Percentiles rank a stretch among this genome's conserved stretches.
These are phyloP conservation scores for Huntiella abstrusa DNA, from an alignment of 2,329 filamentous ascomycete genomes.

Conservation along the genomic window DNA sequence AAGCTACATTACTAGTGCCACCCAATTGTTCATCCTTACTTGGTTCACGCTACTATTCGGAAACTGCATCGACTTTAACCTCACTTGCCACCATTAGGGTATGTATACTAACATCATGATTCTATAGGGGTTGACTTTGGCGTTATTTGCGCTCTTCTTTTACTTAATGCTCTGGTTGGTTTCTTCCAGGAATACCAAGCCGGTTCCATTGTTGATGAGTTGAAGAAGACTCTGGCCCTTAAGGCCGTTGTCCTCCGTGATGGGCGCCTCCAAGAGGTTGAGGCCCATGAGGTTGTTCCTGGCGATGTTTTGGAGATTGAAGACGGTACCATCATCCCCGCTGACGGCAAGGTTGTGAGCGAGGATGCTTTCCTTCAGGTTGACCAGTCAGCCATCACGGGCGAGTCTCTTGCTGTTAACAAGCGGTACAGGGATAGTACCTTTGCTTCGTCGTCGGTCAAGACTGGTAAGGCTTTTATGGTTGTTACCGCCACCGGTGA, in stretches of 20 bases:
- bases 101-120: conserved; percentile 1
- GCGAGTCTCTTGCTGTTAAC: conserved; percentile 79
- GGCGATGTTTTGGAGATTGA: conserved; percentile 81
- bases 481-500: conserved; percentile 73
- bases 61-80: no score
- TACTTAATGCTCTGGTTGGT: conserved; percentile 72
- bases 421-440: conserved; percentile 67
- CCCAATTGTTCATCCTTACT: no score
- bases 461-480: conserved; percentile 73
- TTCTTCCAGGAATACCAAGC: conserved; percentile 84
- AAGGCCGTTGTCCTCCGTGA: conserved; percentile 79
- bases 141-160: conserved; percentile 66
- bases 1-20: no score
- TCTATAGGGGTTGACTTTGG: conserved; percentile 61
- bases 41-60: no score
- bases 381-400: conserved; percentile 45
- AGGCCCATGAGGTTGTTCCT: conserved; percentile 68
- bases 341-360: conserved; percentile 71
- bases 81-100: no score
- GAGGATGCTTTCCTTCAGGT: conserved; percentile 49
- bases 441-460: conserved; percentile 74
- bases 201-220: conserved; percentile 72
- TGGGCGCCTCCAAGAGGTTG: conserved; percentile 54
- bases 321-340: conserved; percentile 75
- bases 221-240: conserved; percentile 78